Base-by-base conservation (phyloP, 2,329 filamentous ascomycete genomes). In the Biscogniauxia mediterranea region DNA sequence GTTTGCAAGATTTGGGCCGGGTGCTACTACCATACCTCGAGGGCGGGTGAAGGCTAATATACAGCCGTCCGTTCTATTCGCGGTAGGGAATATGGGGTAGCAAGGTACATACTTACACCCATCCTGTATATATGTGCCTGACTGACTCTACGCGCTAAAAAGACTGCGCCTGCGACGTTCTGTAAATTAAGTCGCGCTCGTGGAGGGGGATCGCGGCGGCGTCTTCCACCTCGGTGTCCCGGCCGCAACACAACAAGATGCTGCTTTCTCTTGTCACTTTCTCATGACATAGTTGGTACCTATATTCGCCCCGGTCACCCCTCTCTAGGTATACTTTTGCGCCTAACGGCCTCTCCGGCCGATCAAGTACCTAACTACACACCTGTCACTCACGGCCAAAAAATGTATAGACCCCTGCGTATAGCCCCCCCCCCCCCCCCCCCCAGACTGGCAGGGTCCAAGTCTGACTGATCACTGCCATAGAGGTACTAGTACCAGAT, bases 131-230 rank as follows among this genome's bases (percentile, higher is more conserved):
- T 62, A 67, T 53, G 67, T 67, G 61, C 65, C 62, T 66, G 64
- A 57, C 64, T 67, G 65, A 63, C 64, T 60, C 63, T 63, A 61
- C 68, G 64, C 64, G 66, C 62, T 65, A 67, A 58, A 58, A 52
- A 66, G 64, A 63, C 59, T 58, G 63, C 61, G 61, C 66, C 61
- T 69, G 69, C 66, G 63, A 70, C 65, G 65, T 60, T 64, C 65
- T 64, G 58, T 66, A 71, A 69, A 71, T 73, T 71, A 71, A 70
- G 62, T 67, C 62, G 64, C 61, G 67, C 59, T 66, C 63, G 66
- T 68, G 64, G 66, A 64, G 64, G 67, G 69, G 67, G 69, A 60
- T 67, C 68, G 61, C 58, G 64, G 59, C 69, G 64, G 62, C 59
- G 68, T 66, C 64, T 65, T 51, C 61, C 60, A 66, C 62, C 63